phyloP scores from a whole-genome alignment of 2,329 filamentous ascomycete genomes.

The Ceratocystis albifundus region DNA sequence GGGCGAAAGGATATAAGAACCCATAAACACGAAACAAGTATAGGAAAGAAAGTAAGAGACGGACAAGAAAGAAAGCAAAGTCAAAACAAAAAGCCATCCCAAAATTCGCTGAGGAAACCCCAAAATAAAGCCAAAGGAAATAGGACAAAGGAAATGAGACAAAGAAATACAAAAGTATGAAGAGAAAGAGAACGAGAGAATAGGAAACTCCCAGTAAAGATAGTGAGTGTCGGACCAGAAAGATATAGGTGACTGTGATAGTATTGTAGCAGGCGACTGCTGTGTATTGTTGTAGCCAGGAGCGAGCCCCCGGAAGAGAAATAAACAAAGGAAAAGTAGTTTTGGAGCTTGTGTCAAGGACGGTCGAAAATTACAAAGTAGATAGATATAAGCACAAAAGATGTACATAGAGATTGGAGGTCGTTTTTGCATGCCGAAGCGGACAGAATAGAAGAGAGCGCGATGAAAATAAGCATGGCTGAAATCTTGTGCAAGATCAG shows the following conservation, averaged over 20 bases:
- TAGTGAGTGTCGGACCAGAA: neutral
- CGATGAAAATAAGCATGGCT: conserved; percentile 7
- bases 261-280: conserved; percentile 14
- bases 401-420: neutral
- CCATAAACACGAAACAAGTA: neutral
- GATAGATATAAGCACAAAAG: neutral
- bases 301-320: neutral
- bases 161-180: neutral
- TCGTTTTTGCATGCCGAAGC: neutral
- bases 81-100: neutral
- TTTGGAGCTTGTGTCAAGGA: neutral
- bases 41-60: conserved; percentile 1
- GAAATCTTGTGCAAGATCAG: neutral
- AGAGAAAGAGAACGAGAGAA: neutral
- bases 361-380: conserved; percentile 3
- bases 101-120: conserved; percentile 1
- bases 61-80: neutral
- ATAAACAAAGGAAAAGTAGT: conserved; percentile 2
- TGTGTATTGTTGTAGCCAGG: neutral
- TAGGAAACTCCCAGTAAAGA: neutral
- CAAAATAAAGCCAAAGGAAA: conserved; percentile 11
- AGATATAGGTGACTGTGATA: conserved; percentile 1
- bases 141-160: neutral
- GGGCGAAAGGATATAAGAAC: neutral
- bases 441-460: conserved; percentile 3